phyloP scores from a whole-genome alignment of 148 eudicot genomes.

The Fagopyrum tataricum region DNA sequence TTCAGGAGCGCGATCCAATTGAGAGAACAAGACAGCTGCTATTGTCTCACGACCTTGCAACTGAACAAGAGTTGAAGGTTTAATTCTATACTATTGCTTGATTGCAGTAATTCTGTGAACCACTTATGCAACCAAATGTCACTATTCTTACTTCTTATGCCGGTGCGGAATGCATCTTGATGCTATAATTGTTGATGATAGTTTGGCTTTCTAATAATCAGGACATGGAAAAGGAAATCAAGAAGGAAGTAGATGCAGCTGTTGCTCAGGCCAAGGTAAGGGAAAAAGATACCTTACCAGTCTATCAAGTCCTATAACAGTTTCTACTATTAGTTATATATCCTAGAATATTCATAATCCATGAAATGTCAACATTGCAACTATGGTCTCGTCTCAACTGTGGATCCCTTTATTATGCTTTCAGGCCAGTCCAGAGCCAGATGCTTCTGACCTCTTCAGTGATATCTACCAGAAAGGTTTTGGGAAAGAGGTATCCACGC shows the following conservation, averaged over 20 bases:
- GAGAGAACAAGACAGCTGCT: slow-evolving; percentile 78
- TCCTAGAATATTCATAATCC: not conserved
- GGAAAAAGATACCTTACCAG: not conserved
- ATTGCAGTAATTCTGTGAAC: not conserved
- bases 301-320: not conserved
- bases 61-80: slow-evolving; percentile 89
- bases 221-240: slow-evolving; percentile 44
- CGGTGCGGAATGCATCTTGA: not conserved
- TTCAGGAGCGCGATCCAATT: slow-evolving; percentile 92
- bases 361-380: not conserved
- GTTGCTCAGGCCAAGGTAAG: slow-evolving; percentile 49
- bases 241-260: slow-evolving; percentile 49
- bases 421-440: slow-evolving; percentile 95
- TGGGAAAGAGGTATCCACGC: slow-evolving; percentile 52
- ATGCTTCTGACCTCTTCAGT: slow-evolving; percentile 65
- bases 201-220: slow-evolving; percentile 11
- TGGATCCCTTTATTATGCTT: not conserved
- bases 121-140: not conserved
- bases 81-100: not conserved
- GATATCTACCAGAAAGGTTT: slow-evolving; percentile 74
- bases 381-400: not conserved
- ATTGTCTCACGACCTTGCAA: slow-evolving; percentile 67
- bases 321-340: not conserved
- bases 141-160: not conserved
- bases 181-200: not conserved